These are phyloP conservation scores for Chalciporus pseudorubinellus DNA, from an alignment of 768 basidiomycete genomes.

Conservation along the genomic window DNA sequence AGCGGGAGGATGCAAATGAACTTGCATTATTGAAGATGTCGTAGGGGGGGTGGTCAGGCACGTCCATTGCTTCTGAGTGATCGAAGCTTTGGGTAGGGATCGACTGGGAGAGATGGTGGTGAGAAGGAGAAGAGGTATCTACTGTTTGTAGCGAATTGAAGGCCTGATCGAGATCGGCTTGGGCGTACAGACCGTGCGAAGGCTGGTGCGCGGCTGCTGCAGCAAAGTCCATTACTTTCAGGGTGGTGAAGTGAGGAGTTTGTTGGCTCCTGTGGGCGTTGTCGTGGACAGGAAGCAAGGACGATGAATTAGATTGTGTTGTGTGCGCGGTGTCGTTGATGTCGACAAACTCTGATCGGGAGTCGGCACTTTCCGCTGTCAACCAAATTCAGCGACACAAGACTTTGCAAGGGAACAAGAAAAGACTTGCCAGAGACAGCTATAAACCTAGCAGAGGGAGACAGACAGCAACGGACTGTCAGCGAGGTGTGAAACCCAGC, in stretches of 20 bases:
- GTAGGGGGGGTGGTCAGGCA: constrained; percentile 57
- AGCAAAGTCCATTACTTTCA: constrained; percentile 54
- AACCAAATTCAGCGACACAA: constrained; percentile 41
- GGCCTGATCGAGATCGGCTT: constrained; percentile 56
- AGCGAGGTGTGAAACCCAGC: too few relatives aligned
- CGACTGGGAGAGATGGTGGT: constrained; percentile 32
- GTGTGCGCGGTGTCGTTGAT: not conserved
- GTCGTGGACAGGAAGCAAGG: constrained; percentile 45
- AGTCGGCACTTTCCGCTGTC: constrained; percentile 53
- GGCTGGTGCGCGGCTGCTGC: constrained; percentile 35
- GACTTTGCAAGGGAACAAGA: too few relatives aligned
- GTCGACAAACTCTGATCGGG: constrained; percentile 48
- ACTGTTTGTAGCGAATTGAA: constrained; percentile 47
- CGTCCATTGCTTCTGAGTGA: constrained; percentile 54
- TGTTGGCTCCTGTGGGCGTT: too few relatives aligned
- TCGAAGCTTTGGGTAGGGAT: constrained; percentile 45
- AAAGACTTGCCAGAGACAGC: too few relatives aligned
- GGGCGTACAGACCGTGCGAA: constrained; percentile 45
- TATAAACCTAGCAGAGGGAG: too few relatives aligned
- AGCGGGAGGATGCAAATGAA: constrained; percentile 57
- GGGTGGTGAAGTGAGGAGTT: constrained; percentile 37
- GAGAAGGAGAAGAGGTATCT: constrained; percentile 38
- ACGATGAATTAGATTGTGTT: constrained; percentile 31
- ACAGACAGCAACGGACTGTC: too few relatives aligned
- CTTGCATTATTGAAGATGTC: constrained; percentile 57